A percentile compares a stretch with the other conserved stretches of the same genome.
Conservation (phyloP, 83 land plant genomes). For the Picea engelmannii region DNA sequence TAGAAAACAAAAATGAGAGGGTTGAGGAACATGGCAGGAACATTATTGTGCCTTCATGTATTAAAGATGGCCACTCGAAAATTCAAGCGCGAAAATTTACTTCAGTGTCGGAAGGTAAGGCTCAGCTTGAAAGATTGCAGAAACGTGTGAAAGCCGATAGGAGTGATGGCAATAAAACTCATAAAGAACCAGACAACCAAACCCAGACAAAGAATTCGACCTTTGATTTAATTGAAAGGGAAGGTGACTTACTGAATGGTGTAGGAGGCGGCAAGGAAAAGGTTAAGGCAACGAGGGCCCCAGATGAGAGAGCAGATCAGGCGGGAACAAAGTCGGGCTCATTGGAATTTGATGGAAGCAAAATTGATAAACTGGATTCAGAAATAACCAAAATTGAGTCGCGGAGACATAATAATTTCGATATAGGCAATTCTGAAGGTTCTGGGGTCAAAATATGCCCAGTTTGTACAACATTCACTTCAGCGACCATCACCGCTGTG, state of each 20-base stretch:
- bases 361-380: not conserved
- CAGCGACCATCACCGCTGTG: slow-evolving; percentile 61
- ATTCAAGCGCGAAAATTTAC: too few species aligned
- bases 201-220: not conserved
- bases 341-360: not conserved
- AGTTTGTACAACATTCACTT: slow-evolving; percentile 60
- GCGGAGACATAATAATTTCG: not conserved
- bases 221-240: not conserved
- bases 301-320: not conserved
- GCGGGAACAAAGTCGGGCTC: not conserved
- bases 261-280: not conserved
- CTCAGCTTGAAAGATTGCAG: too few species aligned
- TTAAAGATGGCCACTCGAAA: too few species aligned
- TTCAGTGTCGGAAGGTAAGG: too few species aligned
- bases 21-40: too few species aligned
- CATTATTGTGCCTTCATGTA: too few species aligned
- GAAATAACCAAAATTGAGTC: not conserved
- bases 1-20: too few species aligned
- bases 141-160: too few species aligned
- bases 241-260: not conserved
- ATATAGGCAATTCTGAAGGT: not conserved
- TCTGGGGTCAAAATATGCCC: slow-evolving; percentile 52
- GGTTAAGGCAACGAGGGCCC: not conserved
- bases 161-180: too few species aligned
- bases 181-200: not conserved